These are phyloP conservation scores for Aurifilum marmelostoma DNA, from an alignment of 2,329 filamentous ascomycete genomes.

Conservation along the genomic window DNA sequence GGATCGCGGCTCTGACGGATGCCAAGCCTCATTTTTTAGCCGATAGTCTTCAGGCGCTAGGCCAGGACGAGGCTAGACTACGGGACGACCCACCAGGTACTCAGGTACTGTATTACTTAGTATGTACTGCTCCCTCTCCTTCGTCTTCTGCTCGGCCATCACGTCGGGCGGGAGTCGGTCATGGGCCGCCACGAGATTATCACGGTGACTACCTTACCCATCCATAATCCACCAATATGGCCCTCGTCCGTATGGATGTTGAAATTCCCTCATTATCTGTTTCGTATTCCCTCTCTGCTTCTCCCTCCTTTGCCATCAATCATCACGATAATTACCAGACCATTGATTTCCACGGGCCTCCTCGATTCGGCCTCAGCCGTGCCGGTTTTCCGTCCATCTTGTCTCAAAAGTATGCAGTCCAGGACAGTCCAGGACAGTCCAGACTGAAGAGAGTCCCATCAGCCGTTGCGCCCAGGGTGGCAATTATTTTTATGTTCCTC, in stretches of 20 bases:
- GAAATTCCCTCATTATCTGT: background rate
- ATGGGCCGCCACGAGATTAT: background rate
- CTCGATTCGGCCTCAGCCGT: background rate
- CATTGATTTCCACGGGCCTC: background rate
- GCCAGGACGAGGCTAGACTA: background rate
- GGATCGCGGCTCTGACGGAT: slow-evolving; percentile 7
- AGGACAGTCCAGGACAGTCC: too few relatives aligned
- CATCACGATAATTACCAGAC: background rate
- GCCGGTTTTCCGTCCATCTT: background rate
- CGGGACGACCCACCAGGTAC: background rate
- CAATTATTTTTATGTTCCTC: background rate
- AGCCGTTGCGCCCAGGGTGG: background rate
- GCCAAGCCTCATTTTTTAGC: slow-evolving; percentile 7
- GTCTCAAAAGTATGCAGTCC: background rate
- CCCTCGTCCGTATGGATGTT: background rate
- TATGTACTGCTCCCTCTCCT: too few relatives aligned
- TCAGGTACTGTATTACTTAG: background rate
- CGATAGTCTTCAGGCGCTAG: background rate
- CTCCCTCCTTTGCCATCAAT: background rate
- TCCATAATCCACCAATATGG: background rate
- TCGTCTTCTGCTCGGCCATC: background rate
- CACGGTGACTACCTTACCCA: background rate
- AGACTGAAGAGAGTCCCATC: background rate
- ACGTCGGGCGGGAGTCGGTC: background rate
- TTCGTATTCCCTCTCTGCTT: background rate